Conservation (phyloP, 768 basidiomycete genomes). For the Phylloporus arenicola region DNA sequence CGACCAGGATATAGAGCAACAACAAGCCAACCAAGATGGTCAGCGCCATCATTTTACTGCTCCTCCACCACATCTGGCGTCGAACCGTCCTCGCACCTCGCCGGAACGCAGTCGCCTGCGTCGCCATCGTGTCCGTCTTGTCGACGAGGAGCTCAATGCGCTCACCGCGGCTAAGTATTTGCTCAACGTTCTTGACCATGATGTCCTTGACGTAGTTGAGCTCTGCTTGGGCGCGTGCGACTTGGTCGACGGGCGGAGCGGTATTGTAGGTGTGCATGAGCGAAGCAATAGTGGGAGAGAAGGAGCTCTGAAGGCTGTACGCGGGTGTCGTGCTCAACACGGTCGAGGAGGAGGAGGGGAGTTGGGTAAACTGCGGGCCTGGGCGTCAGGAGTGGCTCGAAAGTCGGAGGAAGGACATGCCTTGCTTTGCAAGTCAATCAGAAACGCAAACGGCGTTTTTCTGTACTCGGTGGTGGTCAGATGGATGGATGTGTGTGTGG, state of each 20-base stretch:
- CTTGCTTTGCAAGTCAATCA: slow-evolving; percentile 80
- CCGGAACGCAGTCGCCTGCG: slow-evolving; percentile 89
- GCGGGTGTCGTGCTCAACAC: slow-evolving; percentile 44
- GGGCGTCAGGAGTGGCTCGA: slow-evolving; percentile 1
- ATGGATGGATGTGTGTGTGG: background rate
- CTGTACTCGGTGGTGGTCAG: slow-evolving; percentile 33
- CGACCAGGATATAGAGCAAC: slow-evolving; percentile 75
- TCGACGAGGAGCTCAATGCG: slow-evolving; percentile 93
- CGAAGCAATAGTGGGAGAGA: slow-evolving; percentile 62
- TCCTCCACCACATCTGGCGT: slow-evolving; percentile 89
- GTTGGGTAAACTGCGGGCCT: slow-evolving; percentile 51
- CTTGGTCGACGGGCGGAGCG: slow-evolving; percentile 80
- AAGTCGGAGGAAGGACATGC: slow-evolving; percentile 26
- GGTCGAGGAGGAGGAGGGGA: slow-evolving; percentile 60
- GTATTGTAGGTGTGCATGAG: slow-evolving; percentile 89
- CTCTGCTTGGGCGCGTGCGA: slow-evolving; percentile 85
- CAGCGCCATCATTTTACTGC: slow-evolving; percentile 62
- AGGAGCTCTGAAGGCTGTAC: slow-evolving; percentile 65
- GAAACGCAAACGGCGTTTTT: slow-evolving; percentile 91
- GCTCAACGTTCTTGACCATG: slow-evolving; percentile 98
- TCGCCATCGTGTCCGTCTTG: slow-evolving; percentile 94
- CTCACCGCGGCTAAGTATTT: slow-evolving; percentile 91
- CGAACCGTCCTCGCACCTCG: slow-evolving; percentile 80
- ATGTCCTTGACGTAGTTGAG: slow-evolving; percentile 89
- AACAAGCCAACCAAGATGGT: slow-evolving; percentile 66